phyloP scores from a whole-genome alignment of 495 filamentous ascomycete genomes.

The Parmelia sp. region DNA sequence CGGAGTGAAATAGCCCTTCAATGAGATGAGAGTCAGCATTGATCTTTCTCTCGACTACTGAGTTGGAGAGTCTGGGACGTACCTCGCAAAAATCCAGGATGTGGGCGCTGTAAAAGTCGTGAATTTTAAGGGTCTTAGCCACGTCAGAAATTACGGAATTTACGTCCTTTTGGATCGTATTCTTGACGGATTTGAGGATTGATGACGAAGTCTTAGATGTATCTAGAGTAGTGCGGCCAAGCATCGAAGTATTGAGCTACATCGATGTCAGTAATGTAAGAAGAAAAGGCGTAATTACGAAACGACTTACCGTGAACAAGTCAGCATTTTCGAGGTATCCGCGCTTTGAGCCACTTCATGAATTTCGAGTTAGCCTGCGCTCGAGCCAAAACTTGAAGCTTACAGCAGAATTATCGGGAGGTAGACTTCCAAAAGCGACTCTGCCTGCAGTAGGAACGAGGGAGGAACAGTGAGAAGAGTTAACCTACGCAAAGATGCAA shows the following conservation, averaged over 20 bases:
- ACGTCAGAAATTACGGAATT: slow-evolving; percentile 39
- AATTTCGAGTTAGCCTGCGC: slow-evolving; percentile 46
- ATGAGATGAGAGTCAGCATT: neutral
- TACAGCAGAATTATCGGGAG: neutral
- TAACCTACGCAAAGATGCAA: slow-evolving; percentile 54
- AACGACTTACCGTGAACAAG: slow-evolving; percentile 54
- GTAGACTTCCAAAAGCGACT: slow-evolving; percentile 43
- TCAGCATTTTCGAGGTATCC: slow-evolving; percentile 58
- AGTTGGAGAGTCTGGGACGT: neutral
- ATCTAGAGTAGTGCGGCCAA: slow-evolving; percentile 47
- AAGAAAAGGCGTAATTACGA: slow-evolving; percentile 18
- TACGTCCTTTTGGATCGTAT: slow-evolving; percentile 26
- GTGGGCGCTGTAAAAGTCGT: slow-evolving; percentile 71
- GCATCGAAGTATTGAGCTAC: slow-evolving; percentile 58
- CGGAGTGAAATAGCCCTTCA: slow-evolving; percentile 51
- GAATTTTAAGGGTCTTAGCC: slow-evolving; percentile 48
- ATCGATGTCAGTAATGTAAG: slow-evolving; percentile 2
- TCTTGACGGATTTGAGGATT: slow-evolving; percentile 25
- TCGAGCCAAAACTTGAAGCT: neutral
- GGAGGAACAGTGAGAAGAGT: neutral
- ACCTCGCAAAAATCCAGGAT: slow-evolving; percentile 60
- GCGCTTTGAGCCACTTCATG: slow-evolving; percentile 2
- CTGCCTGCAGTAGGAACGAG: slow-evolving; percentile 23
- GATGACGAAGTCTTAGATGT: slow-evolving; percentile 25
- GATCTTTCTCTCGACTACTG: neutral